Conservation (phyloP, 1,284 basidiomycete species). For the Termitomyces sp. region DNA sequence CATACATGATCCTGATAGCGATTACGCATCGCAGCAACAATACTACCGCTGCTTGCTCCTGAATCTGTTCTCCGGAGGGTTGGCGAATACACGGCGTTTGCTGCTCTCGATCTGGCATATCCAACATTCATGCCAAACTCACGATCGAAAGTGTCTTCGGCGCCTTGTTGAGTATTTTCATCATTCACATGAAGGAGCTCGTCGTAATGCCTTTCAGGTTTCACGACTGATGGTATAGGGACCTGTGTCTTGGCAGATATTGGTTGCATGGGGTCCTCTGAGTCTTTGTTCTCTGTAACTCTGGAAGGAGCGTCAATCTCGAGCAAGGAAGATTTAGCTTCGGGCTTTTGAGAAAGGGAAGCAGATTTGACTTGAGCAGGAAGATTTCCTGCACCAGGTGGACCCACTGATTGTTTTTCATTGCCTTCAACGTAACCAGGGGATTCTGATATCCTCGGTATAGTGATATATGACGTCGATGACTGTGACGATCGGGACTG, state of each 20-base stretch:
- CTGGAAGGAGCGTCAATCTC: not conserved
- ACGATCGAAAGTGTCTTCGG: constrained; percentile 28
- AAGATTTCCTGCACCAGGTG: not conserved
- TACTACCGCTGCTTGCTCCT: constrained; percentile 47
- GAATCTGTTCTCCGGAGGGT: constrained; percentile 44
- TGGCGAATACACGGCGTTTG: constrained; percentile 14
- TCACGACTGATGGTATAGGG: constrained; percentile 5
- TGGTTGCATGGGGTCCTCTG: not conserved
- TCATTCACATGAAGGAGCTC: not conserved
- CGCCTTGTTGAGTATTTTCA: constrained; percentile 12
- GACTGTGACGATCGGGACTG: constrained; percentile 28
- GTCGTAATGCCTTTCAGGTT: not conserved
- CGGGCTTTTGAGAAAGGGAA: constrained; percentile 18
- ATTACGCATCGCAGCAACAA: constrained; percentile 66
- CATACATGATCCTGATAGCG: constrained; percentile 56
- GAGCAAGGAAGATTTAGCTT: constrained; percentile 5
- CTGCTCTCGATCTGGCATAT: constrained; percentile 6
- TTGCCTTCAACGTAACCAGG: constrained; percentile 21
- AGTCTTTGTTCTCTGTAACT: not conserved
- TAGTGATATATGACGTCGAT: constrained; percentile 25
- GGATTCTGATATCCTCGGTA: constrained; percentile 26
- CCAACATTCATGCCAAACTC: constrained; percentile 31
- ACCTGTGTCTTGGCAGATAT: not conserved
- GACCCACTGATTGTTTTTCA: not conserved
- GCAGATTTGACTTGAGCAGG: constrained; percentile 6